A percentile compares a stretch with the other conserved stretches of the same genome.
Evolutionary conservation across 345 rosid genomes (phyloP).

Genomic region (Orychophragmus violaceus): DNA sequence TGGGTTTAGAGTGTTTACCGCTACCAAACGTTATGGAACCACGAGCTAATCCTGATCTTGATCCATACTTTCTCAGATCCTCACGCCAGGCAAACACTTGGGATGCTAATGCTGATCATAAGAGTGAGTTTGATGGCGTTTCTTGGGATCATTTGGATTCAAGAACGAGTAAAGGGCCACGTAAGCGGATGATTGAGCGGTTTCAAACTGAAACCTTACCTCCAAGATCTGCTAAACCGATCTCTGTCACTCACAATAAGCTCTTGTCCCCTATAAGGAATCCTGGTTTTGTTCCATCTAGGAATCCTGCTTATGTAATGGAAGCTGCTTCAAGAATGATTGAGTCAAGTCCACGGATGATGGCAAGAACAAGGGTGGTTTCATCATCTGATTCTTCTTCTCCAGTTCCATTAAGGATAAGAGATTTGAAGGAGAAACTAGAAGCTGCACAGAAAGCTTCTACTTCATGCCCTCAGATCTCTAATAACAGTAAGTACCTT

Average conservation of each 20-base stretch:
- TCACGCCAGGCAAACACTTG: no score
- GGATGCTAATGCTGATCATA: conserved; percentile 45
- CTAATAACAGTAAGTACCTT: conserved; percentile 32
- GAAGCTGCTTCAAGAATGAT: conserved; percentile 92
- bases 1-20: conserved; percentile 92
- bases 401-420: conserved; percentile 53
- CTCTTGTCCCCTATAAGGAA: conserved; percentile 94
- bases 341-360: conserved; percentile 55
- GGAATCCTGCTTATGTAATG: conserved; percentile 88
- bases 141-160: conserved; percentile 49
- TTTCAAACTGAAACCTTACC: conserved; percentile 92
- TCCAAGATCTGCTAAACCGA: conserved; percentile 90
- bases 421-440: conserved; percentile 57
- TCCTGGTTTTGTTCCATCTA: conserved; percentile 69
- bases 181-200: conserved; percentile 70
- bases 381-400: conserved; percentile 55
- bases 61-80: conserved; percentile 54
- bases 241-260: conserved; percentile 81
- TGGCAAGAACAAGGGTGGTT: conserved; percentile 42
- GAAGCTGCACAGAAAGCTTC: conserved; percentile 56
- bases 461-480: conserved; percentile 12
- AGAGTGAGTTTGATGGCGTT: conserved; percentile 37
- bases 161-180: conserved; percentile 41
- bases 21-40: conserved; percentile 45
- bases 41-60: conserved; percentile 41